Percentiles rank a stretch among this genome's conserved stretches.
Conservation (phyloP, 2,329 filamentous ascomycete species). For the Colletotrichum melonis region DNA sequence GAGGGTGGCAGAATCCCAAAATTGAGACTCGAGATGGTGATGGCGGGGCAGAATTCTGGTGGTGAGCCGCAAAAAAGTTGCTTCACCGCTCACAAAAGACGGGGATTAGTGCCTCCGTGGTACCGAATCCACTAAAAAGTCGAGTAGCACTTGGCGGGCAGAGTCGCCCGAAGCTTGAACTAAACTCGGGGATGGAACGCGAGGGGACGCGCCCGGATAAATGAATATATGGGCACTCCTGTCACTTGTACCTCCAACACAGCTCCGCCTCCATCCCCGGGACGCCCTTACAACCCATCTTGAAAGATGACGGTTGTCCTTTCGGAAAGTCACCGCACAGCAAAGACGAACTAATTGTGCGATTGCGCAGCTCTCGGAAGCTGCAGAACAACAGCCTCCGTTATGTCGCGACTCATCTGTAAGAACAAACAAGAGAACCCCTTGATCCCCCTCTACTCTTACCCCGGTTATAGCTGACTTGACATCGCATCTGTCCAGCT, state of each 20-base stretch:
- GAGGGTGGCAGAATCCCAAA: conserved; percentile 17
- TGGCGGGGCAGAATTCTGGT: conserved; percentile 27
- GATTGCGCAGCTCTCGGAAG: conserved; percentile 15
- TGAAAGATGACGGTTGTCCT: conserved; percentile 25
- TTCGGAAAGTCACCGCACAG: background rate
- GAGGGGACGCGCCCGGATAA: conserved; percentile 22
- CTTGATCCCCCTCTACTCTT: background rate
- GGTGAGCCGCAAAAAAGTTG: conserved; percentile 20
- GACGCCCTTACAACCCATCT: background rate
- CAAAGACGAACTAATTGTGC: conserved; percentile 24
- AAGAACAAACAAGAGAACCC: conserved; percentile 42
- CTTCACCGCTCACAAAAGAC: conserved; percentile 14
- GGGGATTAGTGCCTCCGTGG: background rate
- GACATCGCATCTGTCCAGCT: conserved; percentile 51
- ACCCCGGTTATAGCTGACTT: conserved; percentile 10
- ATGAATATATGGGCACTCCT: conserved; percentile 23
- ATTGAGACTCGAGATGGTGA: background rate
- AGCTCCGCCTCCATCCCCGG: background rate
- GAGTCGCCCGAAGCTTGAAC: background rate
- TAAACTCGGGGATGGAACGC: background rate
- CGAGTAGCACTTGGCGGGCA: background rate
- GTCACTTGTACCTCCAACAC: background rate
- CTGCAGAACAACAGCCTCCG: conserved; percentile 30
- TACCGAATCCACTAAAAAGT: conserved; percentile 10
- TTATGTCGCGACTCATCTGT: conserved; percentile 68